These are phyloP conservation scores for Psilocybe cyanescens DNA, from an alignment of 768 basidiomycete species.

Conservation along the genomic window DNA sequence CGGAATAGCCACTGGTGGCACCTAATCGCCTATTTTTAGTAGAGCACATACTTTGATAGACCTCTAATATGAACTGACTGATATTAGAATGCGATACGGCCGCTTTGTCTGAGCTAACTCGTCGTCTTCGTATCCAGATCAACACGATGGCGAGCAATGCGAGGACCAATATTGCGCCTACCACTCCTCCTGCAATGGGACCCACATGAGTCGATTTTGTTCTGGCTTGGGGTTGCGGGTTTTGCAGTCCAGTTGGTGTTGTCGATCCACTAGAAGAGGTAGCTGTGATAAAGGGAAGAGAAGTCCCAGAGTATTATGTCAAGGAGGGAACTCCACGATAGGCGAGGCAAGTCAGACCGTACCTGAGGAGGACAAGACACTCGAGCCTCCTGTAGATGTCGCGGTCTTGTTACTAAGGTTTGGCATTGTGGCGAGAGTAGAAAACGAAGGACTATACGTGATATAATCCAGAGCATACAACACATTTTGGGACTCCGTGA, in stretches of 20 bases:
- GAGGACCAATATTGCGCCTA: not conserved
- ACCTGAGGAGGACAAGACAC: not conserved
- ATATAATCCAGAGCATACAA: conserved; percentile 18
- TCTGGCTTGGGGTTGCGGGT: not conserved
- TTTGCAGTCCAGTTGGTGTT: not conserved
- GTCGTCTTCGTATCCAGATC: not conserved
- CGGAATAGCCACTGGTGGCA: not conserved
- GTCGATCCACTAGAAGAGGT: not conserved
- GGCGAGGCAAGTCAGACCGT: too few relatives aligned
- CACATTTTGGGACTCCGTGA: conserved; percentile 15
- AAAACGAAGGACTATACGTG: conserved; percentile 21
- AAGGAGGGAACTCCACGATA: too few relatives aligned
- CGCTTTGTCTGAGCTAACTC: not conserved
- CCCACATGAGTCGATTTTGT: not conserved
- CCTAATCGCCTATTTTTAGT: not conserved
- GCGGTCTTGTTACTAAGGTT: not conserved
- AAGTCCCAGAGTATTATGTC: conserved; percentile 3
- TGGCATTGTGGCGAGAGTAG: conserved; percentile 16
- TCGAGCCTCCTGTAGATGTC: conserved; percentile 19
- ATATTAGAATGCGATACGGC: not conserved
- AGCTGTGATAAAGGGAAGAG: not conserved
- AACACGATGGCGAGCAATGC: not conserved
- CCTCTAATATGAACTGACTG: not conserved
- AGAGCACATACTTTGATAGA: not conserved
- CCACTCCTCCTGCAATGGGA: not conserved